A percentile compares a stretch with the other conserved stretches of the same genome.
These are phyloP conservation scores for Sporothrix inflata DNA, from an alignment of 2,329 filamentous ascomycete species.

Conservation along the genomic window DNA sequence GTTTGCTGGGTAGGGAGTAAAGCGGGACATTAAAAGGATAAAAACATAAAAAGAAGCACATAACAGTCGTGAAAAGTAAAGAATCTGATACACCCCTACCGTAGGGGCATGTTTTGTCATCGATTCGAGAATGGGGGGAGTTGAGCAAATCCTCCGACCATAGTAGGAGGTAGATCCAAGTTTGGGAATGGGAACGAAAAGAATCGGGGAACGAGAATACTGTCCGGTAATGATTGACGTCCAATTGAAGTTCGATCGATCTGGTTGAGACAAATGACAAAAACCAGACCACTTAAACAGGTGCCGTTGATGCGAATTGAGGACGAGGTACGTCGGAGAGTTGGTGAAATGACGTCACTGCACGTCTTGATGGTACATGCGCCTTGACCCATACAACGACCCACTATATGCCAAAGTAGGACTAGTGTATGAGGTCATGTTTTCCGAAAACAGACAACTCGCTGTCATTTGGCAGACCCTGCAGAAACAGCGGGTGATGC, in stretches of 20 bases:
- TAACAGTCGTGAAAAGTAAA: neutral
- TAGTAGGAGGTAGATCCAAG: neutral
- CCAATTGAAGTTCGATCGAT: neutral
- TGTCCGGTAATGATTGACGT: neutral
- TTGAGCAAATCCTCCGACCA: neutral
- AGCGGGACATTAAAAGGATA: neutral
- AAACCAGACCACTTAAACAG: neutral
- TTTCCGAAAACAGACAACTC: neutral
- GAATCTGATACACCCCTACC: neutral
- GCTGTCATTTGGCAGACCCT: neutral
- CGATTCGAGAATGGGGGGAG: too few species aligned
- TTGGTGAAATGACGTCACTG: slow-evolving; percentile 16
- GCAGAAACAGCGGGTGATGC: neutral
- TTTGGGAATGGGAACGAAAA: too few species aligned
- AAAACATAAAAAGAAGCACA: neutral
- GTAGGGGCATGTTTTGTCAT: too few species aligned
- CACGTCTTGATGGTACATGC: neutral
- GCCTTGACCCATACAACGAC: neutral
- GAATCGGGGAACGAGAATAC: too few species aligned
- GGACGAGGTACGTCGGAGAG: neutral
- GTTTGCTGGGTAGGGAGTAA: neutral
- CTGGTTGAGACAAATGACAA: neutral
- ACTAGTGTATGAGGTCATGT: slow-evolving; percentile 22
- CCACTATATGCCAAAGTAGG: neutral
- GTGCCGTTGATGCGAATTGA: neutral